phyloP scores from a whole-genome alignment of 2,329 filamentous ascomycete genomes.

The Calonectria naviculata region DNA sequence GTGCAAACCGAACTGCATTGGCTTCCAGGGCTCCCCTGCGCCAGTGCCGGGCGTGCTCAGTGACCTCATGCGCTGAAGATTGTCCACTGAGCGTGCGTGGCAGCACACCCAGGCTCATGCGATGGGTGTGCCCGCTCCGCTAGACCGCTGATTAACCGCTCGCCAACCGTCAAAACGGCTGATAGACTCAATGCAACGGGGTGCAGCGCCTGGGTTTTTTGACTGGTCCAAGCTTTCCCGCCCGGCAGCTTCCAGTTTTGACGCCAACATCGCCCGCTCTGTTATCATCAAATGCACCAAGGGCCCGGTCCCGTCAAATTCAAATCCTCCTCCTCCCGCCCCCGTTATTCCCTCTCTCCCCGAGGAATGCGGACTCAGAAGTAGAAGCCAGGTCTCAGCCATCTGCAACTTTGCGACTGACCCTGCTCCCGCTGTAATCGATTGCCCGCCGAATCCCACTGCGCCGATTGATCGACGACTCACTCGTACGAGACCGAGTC shows the following conservation, averaged over 20 bases:
- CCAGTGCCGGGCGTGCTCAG: slow-evolving; percentile 24
- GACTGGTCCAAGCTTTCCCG: slow-evolving; percentile 40
- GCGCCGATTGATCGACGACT: slow-evolving; percentile 36
- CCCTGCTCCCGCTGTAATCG: slow-evolving; percentile 3
- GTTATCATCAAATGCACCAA: slow-evolving; percentile 39
- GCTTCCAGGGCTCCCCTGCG: slow-evolving; percentile 14
- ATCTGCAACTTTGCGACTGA: slow-evolving; percentile 22
- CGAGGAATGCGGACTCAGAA: slow-evolving; percentile 37
- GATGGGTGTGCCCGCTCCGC: neutral
- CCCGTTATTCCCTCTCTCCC: slow-evolving; percentile 19
- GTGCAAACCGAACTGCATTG: neutral
- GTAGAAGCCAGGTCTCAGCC: slow-evolving; percentile 36
- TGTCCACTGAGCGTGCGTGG: slow-evolving; percentile 26
- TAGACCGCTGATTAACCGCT: slow-evolving; percentile 25
- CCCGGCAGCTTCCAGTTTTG: slow-evolving; percentile 32
- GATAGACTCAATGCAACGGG: slow-evolving; percentile 25
- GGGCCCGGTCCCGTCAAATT: slow-evolving; percentile 34
- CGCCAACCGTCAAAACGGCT: slow-evolving; percentile 23
- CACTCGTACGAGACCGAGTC: slow-evolving; percentile 33
- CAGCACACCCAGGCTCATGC: slow-evolving; percentile 2
- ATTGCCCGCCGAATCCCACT: slow-evolving; percentile 19
- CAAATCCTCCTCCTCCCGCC: slow-evolving; percentile 21
- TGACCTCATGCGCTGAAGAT: slow-evolving; percentile 38
- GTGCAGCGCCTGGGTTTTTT: slow-evolving; percentile 1
- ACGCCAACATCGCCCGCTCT: slow-evolving; percentile 40